phyloP scores from a whole-genome alignment of 306 rosid species.

The Trichosanthes truncata region DNA sequence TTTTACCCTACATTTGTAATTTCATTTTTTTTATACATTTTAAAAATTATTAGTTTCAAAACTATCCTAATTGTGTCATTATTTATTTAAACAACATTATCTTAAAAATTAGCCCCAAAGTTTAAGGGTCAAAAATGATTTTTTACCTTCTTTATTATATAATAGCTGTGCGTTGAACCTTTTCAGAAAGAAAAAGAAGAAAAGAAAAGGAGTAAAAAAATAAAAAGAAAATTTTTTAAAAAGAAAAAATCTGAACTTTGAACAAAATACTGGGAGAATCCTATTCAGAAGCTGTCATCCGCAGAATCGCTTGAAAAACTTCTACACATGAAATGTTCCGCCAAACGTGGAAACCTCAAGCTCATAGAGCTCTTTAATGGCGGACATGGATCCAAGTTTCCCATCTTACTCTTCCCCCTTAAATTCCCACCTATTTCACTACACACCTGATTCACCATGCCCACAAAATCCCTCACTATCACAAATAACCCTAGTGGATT shows the following conservation, averaged over 20 bases:
- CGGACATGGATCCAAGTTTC: neutral
- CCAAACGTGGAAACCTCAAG: neutral
- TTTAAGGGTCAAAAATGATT: too few species aligned
- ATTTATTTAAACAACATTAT: too few species aligned
- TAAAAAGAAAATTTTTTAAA: too few species aligned
- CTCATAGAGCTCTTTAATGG: neutral
- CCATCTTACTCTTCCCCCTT: conserved; percentile 24
- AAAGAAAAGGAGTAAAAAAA: too few species aligned
- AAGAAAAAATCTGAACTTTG: neutral
- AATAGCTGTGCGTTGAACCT: too few species aligned
- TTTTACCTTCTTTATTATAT: too few species aligned
- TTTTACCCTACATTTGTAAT: too few species aligned
- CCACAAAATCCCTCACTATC: conserved; percentile 54
- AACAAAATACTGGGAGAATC: neutral
- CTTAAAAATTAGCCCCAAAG: too few species aligned
- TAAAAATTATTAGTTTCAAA: too few species aligned
- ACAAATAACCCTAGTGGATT: conserved; percentile 50
- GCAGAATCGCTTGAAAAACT: neutral
- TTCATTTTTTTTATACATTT: too few species aligned
- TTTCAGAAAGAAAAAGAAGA: too few species aligned
- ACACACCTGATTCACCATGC: conserved; percentile 52
- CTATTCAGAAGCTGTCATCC: neutral
- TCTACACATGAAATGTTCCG: neutral
- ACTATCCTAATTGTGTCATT: too few species aligned
- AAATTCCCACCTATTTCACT: conserved; percentile 29